Evolutionary conservation across 441 rosid species (phyloP), one percentile per base, ranked within the genome.

Genomic region (Caryocar brasiliense): DNA sequence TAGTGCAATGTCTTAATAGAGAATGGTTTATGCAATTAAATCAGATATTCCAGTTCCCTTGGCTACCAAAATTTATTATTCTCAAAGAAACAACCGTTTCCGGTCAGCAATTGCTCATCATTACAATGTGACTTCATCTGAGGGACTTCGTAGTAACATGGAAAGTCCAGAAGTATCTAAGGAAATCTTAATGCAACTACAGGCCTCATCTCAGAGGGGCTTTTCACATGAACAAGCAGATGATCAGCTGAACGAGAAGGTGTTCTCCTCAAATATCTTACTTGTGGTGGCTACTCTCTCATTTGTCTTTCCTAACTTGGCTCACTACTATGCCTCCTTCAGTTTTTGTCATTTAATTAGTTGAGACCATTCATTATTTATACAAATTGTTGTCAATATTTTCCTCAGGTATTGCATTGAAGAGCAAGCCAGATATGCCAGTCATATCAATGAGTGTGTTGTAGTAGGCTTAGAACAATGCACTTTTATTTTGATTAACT

Each of bases 51-150:
- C 86, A 8, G 63, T 7, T 41, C 90, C 86, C 28, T 77, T 82
- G 52, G 73, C 86, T 51, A 67, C 79, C 58, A 82, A 82, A 66
- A 53, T 75, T 28, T 82, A 82, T 62, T 79, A 77, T 66, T 77
- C 86, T 46, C 83, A 79, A 53, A 73, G 80, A 58, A 73, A 50
- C 66, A 71, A 58, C 50, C 77, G 59, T 50, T 72, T 79, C 20
- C 78, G 81, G 25, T 58, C 70, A 21, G 67, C 74, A 35, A 42
- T 82, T 54, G 59, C 65, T 30, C 57, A 56, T 37, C 58, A 64
- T 56, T 69, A 64, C 50, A 58, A 51, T 19, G 55, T 47, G 38
- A 41, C 73, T 57, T 66, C 71, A 28, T 23, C 61, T 12, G 38
- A 70, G 35, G 72, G 56, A 51, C 45, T 18, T 25, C 8, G 22